These are phyloP conservation scores for Zangia roseola DNA, from an alignment of 768 basidiomycete genomes.

Conservation along the genomic window DNA sequence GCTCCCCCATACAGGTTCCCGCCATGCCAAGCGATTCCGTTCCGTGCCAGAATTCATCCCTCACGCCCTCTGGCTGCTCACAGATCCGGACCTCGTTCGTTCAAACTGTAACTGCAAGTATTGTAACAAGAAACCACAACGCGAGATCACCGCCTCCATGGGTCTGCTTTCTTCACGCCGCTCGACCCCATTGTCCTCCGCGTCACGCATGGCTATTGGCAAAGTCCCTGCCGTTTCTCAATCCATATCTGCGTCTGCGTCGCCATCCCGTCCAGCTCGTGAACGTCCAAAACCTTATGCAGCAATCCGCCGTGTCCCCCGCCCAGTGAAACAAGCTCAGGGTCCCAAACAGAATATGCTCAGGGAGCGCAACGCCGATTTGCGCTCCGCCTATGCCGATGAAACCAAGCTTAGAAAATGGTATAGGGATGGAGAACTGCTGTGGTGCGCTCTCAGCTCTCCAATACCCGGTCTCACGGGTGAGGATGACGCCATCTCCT, in stretches of 20 bases:
- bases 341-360: conserved; percentile 50
- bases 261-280: conserved; percentile 10
- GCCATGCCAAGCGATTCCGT: conserved; percentile 55
- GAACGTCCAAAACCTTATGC: conserved; percentile 39
- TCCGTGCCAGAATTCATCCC: conserved; percentile 85
- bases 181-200: conserved; percentile 31
- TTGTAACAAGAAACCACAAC: conserved; percentile 67
- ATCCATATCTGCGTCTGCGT: conserved; percentile 1
- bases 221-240: conserved; percentile 20
- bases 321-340: conserved; percentile 31
- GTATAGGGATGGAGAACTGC: conserved; percentile 67
- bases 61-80: conserved; percentile 77
- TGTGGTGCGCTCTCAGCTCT: conserved; percentile 62
- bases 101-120: conserved; percentile 73
- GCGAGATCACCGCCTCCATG: conserved; percentile 64
- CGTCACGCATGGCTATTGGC: conserved; percentile 13
- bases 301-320: conserved; percentile 39
- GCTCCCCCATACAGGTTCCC: conserved; percentile 36
- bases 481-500: conserved; percentile 48
- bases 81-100: conserved; percentile 46
- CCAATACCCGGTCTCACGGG: conserved; percentile 45
- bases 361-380: conserved; percentile 62
- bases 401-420: conserved; percentile 51
- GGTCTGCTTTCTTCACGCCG: conserved; percentile 37
- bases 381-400: conserved; percentile 53